Evolutionary conservation across 768 basidiomycete species (phyloP).

Genomic region (Plicaturopsis crispa): DNA sequence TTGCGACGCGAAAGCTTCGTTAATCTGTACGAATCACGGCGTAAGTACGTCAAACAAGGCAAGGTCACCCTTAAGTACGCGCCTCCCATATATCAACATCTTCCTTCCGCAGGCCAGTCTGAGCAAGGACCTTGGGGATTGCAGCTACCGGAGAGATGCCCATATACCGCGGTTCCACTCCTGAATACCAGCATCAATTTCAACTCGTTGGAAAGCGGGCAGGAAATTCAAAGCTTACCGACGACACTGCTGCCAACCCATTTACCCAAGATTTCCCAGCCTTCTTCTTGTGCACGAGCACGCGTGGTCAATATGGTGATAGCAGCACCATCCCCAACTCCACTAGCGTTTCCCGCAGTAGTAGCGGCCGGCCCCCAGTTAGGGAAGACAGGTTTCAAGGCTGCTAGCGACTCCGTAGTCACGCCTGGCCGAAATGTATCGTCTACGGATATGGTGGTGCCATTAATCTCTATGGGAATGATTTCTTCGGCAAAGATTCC

Average conservation of each 20-base stretch:
- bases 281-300: constrained; percentile 65
- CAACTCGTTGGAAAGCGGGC: not conserved
- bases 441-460: constrained; percentile 59
- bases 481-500: constrained; percentile 87
- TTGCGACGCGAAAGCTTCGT: constrained; percentile 90
- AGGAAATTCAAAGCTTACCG: too few species aligned
- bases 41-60: constrained; percentile 1
- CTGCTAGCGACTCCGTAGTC: constrained; percentile 65
- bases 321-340: constrained; percentile 90
- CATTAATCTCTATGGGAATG: constrained; percentile 73
- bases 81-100: constrained; percentile 78
- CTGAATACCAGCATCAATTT: constrained; percentile 27
- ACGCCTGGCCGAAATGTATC: constrained; percentile 87
- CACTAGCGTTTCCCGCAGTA: constrained; percentile 83
- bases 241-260: constrained; percentile 74
- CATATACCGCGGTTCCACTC: constrained; percentile 74
- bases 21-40: constrained; percentile 45
- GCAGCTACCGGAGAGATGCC: constrained; percentile 70
- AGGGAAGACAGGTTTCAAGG: constrained; percentile 83
- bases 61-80: not conserved
- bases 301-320: constrained; percentile 78
- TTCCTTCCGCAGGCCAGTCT: constrained; percentile 55
- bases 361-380: constrained; percentile 66
- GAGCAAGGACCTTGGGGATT: constrained; percentile 59
- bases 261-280: constrained; percentile 76